These are phyloP conservation scores for Rhodotorula paludigena DNA, from an alignment of 768 basidiomycete genomes.

Conservation along the genomic window DNA sequence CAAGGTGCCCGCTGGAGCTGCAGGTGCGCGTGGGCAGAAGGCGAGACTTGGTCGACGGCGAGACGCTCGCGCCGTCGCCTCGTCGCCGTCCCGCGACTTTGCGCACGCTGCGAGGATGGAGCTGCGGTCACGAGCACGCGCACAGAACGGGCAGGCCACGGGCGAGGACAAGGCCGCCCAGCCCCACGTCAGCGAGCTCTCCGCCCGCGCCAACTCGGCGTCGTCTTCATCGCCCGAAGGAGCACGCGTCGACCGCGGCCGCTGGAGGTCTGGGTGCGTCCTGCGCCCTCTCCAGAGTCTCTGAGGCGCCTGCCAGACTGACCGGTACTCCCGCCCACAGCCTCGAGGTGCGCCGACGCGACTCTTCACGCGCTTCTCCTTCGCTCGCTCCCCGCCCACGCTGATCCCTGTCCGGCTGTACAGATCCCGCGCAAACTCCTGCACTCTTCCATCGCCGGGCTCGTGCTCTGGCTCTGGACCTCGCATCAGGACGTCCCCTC, in stretches of 20 bases:
- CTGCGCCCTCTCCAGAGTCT: not conserved
- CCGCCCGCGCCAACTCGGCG: not conserved
- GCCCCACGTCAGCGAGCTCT: not conserved
- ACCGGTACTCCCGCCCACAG: not conserved
- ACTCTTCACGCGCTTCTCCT: not conserved
- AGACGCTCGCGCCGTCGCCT: too few relatives aligned
- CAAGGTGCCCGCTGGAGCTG: too few relatives aligned
- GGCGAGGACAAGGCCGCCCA: slow-evolving; percentile 2
- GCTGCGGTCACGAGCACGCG: not conserved
- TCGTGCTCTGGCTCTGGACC: slow-evolving; percentile 37
- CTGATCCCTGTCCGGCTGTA: too few relatives aligned
- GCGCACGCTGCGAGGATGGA: not conserved
- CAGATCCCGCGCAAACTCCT: slow-evolving; percentile 41
- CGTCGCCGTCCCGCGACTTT: too few relatives aligned
- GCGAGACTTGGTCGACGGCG: too few relatives aligned
- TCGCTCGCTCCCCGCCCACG: not conserved
- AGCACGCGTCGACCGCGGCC: slow-evolving; percentile 31
- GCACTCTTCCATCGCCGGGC: slow-evolving; percentile 34
- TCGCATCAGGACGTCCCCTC: slow-evolving; percentile 26
- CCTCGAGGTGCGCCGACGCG: slow-evolving; percentile 11
- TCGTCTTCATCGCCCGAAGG: not conserved
- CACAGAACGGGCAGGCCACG: slow-evolving; percentile 1
- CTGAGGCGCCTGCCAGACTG: not conserved
- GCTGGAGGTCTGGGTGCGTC: slow-evolving; percentile 28
- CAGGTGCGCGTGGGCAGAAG: too few relatives aligned